phyloP scores from a whole-genome alignment of 495 filamentous ascomycete species.

The Penicillium salamii region DNA sequence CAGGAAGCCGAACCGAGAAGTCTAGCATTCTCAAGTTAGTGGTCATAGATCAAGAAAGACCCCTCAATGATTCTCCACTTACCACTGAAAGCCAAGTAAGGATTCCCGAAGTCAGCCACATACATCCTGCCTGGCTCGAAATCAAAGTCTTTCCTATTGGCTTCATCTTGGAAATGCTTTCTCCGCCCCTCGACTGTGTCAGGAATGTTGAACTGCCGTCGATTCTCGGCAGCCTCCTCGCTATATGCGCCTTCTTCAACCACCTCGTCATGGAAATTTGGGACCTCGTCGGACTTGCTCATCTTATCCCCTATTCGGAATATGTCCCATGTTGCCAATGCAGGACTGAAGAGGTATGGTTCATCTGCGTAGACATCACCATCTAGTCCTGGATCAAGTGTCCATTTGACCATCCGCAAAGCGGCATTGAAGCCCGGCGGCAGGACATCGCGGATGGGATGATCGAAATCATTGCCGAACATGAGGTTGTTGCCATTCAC shows the following conservation, averaged over 20 bases:
- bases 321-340: slow-evolving; percentile 68
- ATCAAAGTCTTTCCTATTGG: slow-evolving; percentile 45
- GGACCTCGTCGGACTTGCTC: slow-evolving; percentile 9
- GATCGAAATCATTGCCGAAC: slow-evolving; percentile 91
- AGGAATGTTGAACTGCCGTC: slow-evolving; percentile 50
- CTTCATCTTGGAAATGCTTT: slow-evolving; percentile 60
- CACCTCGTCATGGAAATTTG: slow-evolving; percentile 37
- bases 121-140: slow-evolving; percentile 65
- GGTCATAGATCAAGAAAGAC: slow-evolving; percentile 1
- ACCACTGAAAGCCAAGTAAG: slow-evolving; percentile 84
- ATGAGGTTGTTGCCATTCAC: slow-evolving; percentile 72
- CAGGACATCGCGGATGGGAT: slow-evolving; percentile 78
- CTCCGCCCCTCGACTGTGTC: slow-evolving; percentile 52
- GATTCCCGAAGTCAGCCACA: slow-evolving; percentile 82
- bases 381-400: slow-evolving; percentile 82
- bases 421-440: slow-evolving; percentile 81
- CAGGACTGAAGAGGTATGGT: slow-evolving; percentile 80
- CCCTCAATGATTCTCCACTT: slow-evolving; percentile 11
- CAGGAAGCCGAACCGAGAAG: slow-evolving; percentile 77
- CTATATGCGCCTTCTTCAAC: slow-evolving; percentile 71
- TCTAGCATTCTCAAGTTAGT: slow-evolving; percentile 36
- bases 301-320: slow-evolving; percentile 61
- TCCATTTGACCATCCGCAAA: slow-evolving; percentile 78
- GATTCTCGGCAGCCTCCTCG: slow-evolving; percentile 45
- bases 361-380: slow-evolving; percentile 83